phyloP scores from a whole-genome alignment of 306 rosid genomes.

The Corylus heterophylla region DNA sequence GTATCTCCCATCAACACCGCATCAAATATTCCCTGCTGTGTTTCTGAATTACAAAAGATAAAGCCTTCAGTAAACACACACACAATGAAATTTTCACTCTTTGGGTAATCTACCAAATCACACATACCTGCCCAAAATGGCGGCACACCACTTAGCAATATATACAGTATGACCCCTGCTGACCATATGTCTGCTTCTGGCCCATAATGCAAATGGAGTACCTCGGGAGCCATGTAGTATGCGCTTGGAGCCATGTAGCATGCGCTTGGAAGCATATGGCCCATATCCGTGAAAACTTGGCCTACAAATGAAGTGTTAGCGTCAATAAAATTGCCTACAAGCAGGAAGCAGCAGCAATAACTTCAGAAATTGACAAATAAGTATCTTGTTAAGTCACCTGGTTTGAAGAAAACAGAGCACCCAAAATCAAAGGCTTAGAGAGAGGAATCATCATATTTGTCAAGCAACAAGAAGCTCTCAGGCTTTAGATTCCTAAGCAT shows the following conservation, averaged over 20 bases:
- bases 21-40: slow-evolving; percentile 93
- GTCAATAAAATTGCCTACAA: too few species aligned
- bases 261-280: too few species aligned
- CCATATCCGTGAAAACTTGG: slow-evolving; percentile 81
- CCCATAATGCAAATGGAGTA: slow-evolving; percentile 90
- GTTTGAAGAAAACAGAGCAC: slow-evolving; percentile 91
- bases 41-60: slow-evolving; percentile 62
- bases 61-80: slow-evolving; percentile 32
- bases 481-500: slow-evolving; percentile 95
- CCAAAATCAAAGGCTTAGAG: slow-evolving; percentile 95
- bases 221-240: slow-evolving; percentile 94
- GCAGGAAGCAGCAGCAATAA: background rate
- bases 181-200: slow-evolving; percentile 96
- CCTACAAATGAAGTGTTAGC: slow-evolving; percentile 37
- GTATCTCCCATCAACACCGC: slow-evolving; percentile 86
- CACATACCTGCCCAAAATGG: slow-evolving; percentile 91
- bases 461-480: slow-evolving; percentile 79
- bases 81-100: slow-evolving; percentile 15
- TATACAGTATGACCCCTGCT: slow-evolving; percentile 86
- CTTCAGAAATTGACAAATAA: background rate
- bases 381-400: slow-evolving; percentile 47
- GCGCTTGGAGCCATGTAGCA: slow-evolving; percentile 60
- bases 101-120: background rate
- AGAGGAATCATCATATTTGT: slow-evolving; percentile 82
- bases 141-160: slow-evolving; percentile 88